Base-by-base conservation (phyloP, 495 filamentous ascomycete genomes). In the Xylaria scruposa region DNA sequence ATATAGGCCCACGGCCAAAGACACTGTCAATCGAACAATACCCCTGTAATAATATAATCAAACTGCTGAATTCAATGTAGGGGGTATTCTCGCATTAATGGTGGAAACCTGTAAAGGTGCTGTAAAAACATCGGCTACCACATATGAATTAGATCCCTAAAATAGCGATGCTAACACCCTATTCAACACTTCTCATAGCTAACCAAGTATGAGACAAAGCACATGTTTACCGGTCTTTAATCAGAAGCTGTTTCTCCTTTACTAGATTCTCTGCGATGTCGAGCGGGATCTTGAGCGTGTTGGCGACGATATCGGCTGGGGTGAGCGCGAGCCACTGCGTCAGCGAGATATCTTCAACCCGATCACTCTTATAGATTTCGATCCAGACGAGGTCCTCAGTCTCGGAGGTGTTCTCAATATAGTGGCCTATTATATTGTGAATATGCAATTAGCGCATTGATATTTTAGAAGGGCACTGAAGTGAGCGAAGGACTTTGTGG, bases 241-340 rank as follows among this genome's bases (percentile, higher is more conserved):
- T 78, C 24, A 91, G 74, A 9, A 89, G 72, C 81, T 91, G 88
- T 81, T 91, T 91, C 80, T 91, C 84, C 79, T 88, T 90, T 82
- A 90, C 88, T 72, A 91, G 76, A 21, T 83, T 80, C 75, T 86
- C 81, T 15, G 88, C 88, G 10, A 91, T 80, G 12, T 84, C 81
- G 21, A 89, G 78, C 2, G 86, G 85, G 36, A 91, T 82, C 74
- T 90, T 90, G 38, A 91, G 77, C 9, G 83, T 85, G 42, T 83
- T 83, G 0, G 89, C 88, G 4, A 90, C 88, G 61, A 89, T 85
- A 59, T 90, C 87, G 3, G 86, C 79, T 0, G 88, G 89, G 0
- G 89, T 90, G 15, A 91, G 79, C 0, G 89, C 89, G 36, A 91
- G 83, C 90, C 89, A 91, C 76, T 91, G 88, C 0, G 87, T 88